Conservation (phyloP, 192 early-diverging fungal species). For the Gryganskiella cystojenkinii region DNA sequence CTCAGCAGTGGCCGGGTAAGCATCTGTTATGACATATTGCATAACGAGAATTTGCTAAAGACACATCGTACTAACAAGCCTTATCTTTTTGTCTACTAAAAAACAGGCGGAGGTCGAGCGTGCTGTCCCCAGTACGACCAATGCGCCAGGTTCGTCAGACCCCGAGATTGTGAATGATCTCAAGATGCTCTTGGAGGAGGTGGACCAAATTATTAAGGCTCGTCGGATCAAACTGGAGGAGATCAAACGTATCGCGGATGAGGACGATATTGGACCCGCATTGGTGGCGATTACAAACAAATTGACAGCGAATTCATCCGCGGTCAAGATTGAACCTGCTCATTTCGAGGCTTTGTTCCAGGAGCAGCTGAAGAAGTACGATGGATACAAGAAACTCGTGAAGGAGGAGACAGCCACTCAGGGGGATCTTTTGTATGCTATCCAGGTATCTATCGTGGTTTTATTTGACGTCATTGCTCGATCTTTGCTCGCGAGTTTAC, state of each 20-base stretch:
- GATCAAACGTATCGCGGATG: conserved; percentile 71
- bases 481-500: neutral
- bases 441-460: conserved; percentile 43
- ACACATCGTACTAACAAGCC: neutral
- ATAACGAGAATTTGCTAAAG: neutral
- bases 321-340: conserved; percentile 76
- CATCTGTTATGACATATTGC: neutral
- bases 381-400: conserved; percentile 66
- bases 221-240: conserved; percentile 72
- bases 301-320: conserved; percentile 69
- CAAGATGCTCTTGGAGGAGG: conserved; percentile 66
- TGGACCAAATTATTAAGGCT: conserved; percentile 65
- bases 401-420: conserved; percentile 73
- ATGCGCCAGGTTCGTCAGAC: conserved; percentile 68
- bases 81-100: conserved; percentile 8
- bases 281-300: conserved; percentile 73
- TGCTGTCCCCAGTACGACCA: conserved; percentile 68
- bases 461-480: neutral
- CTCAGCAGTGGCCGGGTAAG: conserved; percentile 58
- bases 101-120: conserved; percentile 65
- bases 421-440: conserved; percentile 65
- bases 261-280: conserved; percentile 84
- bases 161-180: conserved; percentile 71
- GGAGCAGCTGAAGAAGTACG: conserved; percentile 77
- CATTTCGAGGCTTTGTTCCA: conserved; percentile 84